phyloP scores from a whole-genome alignment of 2,329 filamentous ascomycete species.

The Talaromyces islandicus region DNA sequence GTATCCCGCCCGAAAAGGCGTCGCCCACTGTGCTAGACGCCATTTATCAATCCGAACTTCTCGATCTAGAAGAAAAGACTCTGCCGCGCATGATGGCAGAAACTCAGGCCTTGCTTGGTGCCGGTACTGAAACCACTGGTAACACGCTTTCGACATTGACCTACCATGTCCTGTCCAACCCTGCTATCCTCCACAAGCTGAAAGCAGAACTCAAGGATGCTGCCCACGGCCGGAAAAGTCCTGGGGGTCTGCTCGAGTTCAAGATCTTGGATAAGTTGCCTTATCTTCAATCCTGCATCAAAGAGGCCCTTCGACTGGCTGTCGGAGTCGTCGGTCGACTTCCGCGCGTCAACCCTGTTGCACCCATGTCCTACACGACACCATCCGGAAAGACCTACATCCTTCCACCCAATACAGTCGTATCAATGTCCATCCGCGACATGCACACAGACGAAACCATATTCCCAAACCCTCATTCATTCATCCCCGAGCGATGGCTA shows the following conservation, averaged over 20 bases:
- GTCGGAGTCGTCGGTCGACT: constrained; percentile 21
- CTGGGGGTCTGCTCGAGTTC: constrained; percentile 10
- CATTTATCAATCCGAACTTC: constrained; percentile 8
- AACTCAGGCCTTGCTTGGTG: constrained; percentile 20
- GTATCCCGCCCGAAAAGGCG: constrained; percentile 5
- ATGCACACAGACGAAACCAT: constrained; percentile 21
- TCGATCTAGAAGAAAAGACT: constrained; percentile 11
- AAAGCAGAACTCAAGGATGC: constrained; percentile 18
- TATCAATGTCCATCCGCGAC: constrained; percentile 18
- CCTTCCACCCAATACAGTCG: constrained; percentile 5
- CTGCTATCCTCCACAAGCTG: constrained; percentile 13
- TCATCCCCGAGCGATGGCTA: constrained; percentile 26
- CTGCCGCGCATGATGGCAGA: constrained; percentile 23
- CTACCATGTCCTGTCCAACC: constrained; percentile 13
- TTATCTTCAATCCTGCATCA: constrained; percentile 24
- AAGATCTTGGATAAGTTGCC: constrained; percentile 21
- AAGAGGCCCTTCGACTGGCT: constrained; percentile 23
- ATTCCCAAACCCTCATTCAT: constrained; percentile 20
- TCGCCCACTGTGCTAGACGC: constrained; percentile 11
- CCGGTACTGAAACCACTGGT: constrained; percentile 22
- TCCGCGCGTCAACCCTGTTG: constrained; percentile 16
- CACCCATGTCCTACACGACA: constrained; percentile 8
- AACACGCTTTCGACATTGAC: constrained; percentile 14
- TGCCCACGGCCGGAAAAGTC: constrained; percentile 5
- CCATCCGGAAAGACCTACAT: constrained; percentile 6